These are phyloP conservation scores for Tricholoma flavovirens DNA, from an alignment of 768 basidiomycete species.

Conservation along the genomic window DNA sequence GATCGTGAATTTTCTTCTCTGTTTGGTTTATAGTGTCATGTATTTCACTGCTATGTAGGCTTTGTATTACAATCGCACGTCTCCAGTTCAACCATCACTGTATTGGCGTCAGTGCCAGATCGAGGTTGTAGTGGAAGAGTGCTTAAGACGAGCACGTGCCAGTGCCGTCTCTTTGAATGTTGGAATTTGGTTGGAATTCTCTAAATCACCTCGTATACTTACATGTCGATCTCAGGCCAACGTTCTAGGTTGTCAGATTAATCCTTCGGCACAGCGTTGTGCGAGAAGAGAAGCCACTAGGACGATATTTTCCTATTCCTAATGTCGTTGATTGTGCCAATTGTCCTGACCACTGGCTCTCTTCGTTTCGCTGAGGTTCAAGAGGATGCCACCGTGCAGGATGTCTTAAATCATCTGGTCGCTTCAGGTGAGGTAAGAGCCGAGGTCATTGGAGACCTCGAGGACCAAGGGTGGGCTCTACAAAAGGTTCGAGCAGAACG, in stretches of 20 bases:
- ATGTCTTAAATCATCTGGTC: slow-evolving; percentile 52
- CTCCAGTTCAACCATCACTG: too few species aligned
- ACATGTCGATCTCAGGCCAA: neutral
- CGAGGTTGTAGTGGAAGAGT: too few species aligned
- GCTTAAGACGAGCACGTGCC: too few species aligned
- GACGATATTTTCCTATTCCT: neutral
- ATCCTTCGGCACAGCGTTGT: neutral
- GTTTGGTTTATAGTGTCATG: slow-evolving; percentile 11
- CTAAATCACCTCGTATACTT: neutral
- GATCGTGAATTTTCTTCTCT: slow-evolving; percentile 3
- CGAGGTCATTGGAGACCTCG: slow-evolving; percentile 52
- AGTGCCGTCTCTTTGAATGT: too few species aligned
- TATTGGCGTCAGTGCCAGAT: too few species aligned
- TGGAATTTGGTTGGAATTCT: too few species aligned
- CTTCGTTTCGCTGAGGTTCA: slow-evolving; percentile 58
- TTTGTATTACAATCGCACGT: neutral
- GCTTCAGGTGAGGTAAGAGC: slow-evolving; percentile 41
- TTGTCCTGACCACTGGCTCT: slow-evolving; percentile 50
- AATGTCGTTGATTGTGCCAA: slow-evolving; percentile 47
- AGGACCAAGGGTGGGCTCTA: slow-evolving; percentile 62
- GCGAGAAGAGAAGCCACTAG: neutral
- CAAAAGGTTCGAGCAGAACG: slow-evolving; percentile 57
- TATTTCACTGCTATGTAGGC: slow-evolving; percentile 11
- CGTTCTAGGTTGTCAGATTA: neutral
- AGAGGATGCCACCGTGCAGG: slow-evolving; percentile 48